Evolutionary conservation across 176 grass and related monocot genomes (phyloP), one percentile per base, ranked within the genome.

Genomic region (Aechmea fasciata): DNA sequence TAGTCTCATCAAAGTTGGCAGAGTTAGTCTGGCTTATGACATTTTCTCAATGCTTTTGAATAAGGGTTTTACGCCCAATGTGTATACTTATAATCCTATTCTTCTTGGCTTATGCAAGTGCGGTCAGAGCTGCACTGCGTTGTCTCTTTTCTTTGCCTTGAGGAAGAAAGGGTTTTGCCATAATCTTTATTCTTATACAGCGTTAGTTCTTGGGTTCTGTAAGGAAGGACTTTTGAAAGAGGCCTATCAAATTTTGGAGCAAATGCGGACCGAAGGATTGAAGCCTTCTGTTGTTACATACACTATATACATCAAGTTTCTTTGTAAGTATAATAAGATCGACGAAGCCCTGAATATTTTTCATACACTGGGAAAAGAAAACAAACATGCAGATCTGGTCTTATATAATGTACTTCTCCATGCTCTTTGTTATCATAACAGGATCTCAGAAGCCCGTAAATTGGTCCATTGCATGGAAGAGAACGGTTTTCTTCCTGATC

Each of bases 271-370:
- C 54, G 80, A 76, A 71, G 80, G 50, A 7, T 76, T 24, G 3
- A 53, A 71, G 41, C 73, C 73, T 11, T 71, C 28, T 20, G 80
- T 82, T 66, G 80, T 82, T 23, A 71, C 73, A 71, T 76, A 76
- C 23, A 71, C 73, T 9, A 48, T 75, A 63, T 1, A 75, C 71
- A 70, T 82, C 24, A 59, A 57, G 67, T 66, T 50, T 50, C 80
- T 82, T 11, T 82, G 73, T 63, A 70, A 65, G 33, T 24, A 25
- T 65, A 65, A 11, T 49, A 65, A 76, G 14, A 71, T 19, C 0
- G n/a, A 74, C 50, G 54, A 69, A 14, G 75, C 55, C 3, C 63
- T 83, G 64, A 9, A 2, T 26, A 48, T 78, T 74, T 74, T 83
- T 64, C 22, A 28, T 55, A 84, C 62, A 7, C 41, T 77, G 50